Base-by-base conservation (phyloP, 2,329 filamentous ascomycete species). In the Metarhizium brunneum region DNA sequence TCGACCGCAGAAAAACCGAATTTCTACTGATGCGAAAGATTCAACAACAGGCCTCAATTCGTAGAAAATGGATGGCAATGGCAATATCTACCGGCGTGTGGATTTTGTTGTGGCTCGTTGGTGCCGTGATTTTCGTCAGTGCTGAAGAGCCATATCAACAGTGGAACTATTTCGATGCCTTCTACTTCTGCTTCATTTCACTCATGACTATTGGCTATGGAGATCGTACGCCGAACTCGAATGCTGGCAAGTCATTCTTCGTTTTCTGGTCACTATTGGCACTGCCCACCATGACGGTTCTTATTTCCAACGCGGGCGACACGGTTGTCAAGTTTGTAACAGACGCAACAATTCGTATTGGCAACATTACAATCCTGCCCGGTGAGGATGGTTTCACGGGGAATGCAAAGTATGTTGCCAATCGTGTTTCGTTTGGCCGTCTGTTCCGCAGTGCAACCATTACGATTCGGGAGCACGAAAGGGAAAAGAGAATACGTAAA, bases 191-290 rank as follows among this genome's bases (percentile, higher is more conserved):
- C 61, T 96, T 94, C 68, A 84, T 90, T 38, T 86, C 85, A 2
- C 80, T 96, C 29, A 77, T 91, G 2, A 96, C 92, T 0, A 88
- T 96, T 42, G 92, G 92, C 1, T 96, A 95, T 63, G 92, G 92
- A 3, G 90, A 95, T 61, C 69, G 86, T 5, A 83, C 85, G 1
- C 90, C 90, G 0, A 75, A 84, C n/a, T 88, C 86, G 2, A 92
- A 91, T 60, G 80, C 85, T 0, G 90, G 88, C 1, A 85, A 88
- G 54, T 83, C 88, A 0, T 95, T 96, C 68, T 96, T 95, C 64
- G 88, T 96, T n/a, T 85, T 96, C 55, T 96, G 92, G 92, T 89
- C 86, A 14, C 69, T 96, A 1, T 79, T 96, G 30, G 90, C 91
- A 0, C 78, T 96, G 3, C 92, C 92, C 0, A 92, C 88, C 2